Evolutionary conservation across 176 grass and related monocot species (phyloP).

Genomic region (Poa pratensis): DNA sequence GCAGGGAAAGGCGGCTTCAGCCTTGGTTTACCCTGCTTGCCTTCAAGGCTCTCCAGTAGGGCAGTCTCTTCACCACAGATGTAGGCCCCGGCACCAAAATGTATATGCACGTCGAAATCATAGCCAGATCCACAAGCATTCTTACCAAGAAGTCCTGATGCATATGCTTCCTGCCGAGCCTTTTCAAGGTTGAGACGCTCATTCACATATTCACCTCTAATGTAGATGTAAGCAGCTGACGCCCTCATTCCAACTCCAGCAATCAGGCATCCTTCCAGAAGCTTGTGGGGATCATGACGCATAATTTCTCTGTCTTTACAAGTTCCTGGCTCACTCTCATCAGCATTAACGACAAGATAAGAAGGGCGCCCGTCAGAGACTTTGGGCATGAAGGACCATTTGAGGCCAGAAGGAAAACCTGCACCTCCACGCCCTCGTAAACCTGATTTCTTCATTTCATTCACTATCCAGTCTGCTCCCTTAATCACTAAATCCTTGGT

Average conservation of each 20-base stretch:
- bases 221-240: slow-evolving; percentile 93
- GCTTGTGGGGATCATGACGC: slow-evolving; percentile 89
- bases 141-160: slow-evolving; percentile 81
- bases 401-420: slow-evolving; percentile 89
- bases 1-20: slow-evolving; percentile 93
- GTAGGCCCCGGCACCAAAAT: slow-evolving; percentile 94
- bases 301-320: slow-evolving; percentile 99
- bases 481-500: slow-evolving; percentile 93
- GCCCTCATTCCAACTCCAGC: slow-evolving; percentile 94
- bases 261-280: slow-evolving; percentile 92
- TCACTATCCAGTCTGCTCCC: slow-evolving; percentile 86
- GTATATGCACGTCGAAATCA: slow-evolving; percentile 89
- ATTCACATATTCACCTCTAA: slow-evolving; percentile 95
- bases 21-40: slow-evolving; percentile 88
- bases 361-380: slow-evolving; percentile 86
- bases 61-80: slow-evolving; percentile 98
- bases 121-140: slow-evolving; percentile 96
- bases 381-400: slow-evolving; percentile 99
- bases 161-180: slow-evolving; percentile 84
- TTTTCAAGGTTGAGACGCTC: slow-evolving; percentile 80
- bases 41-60: slow-evolving; percentile 92
- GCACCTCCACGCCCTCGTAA: slow-evolving; percentile 91
- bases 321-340: slow-evolving; percentile 95
- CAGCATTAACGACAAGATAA: slow-evolving; percentile 95
- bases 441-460: slow-evolving; percentile 95